Percentiles rank a stretch among this genome's conserved stretches.
Conservation (phyloP, 306 rosid genomes). For the Albizia julibrissin region DNA sequence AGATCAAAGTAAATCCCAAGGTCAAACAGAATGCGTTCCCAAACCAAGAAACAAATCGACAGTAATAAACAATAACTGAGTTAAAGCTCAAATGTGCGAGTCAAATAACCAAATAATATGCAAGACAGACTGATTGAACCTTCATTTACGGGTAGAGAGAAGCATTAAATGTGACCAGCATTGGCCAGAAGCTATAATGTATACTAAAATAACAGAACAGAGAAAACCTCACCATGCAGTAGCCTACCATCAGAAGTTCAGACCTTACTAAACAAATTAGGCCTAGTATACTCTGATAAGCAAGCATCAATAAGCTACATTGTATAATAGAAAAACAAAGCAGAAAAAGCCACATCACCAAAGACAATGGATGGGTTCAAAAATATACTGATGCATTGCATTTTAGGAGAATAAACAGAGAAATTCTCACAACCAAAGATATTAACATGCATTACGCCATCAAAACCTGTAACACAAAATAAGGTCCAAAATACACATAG, state of each 20-base stretch:
- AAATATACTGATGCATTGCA: neutral
- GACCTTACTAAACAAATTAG: neutral
- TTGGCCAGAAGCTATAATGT: neutral
- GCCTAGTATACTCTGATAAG: neutral
- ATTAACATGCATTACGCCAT: neutral
- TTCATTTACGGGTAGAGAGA: neutral
- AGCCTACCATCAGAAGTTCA: neutral
- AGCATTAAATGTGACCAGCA: neutral
- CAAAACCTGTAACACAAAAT: slow-evolving; percentile 14
- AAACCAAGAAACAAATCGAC: neutral
- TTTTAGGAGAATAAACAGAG: slow-evolving; percentile 11
- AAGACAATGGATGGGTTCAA: neutral
- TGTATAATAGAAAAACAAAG: slow-evolving; percentile 18
- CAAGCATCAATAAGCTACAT: neutral
- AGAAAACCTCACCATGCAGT: neutral
- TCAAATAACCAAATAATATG: neutral
- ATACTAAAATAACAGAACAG: neutral
- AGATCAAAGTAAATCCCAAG: neutral
- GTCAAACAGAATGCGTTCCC: neutral
- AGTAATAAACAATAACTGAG: neutral
- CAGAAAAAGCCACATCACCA: slow-evolving; percentile 3
- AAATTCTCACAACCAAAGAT: slow-evolving; percentile 9
- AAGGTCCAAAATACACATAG: slow-evolving; percentile 28
- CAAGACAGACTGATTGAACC: neutral
- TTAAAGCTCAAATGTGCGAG: neutral